These are phyloP conservation scores for Monosporozyma aerobia DNA, from an alignment of 805 yeast genomes.

Conservation along the genomic window DNA sequence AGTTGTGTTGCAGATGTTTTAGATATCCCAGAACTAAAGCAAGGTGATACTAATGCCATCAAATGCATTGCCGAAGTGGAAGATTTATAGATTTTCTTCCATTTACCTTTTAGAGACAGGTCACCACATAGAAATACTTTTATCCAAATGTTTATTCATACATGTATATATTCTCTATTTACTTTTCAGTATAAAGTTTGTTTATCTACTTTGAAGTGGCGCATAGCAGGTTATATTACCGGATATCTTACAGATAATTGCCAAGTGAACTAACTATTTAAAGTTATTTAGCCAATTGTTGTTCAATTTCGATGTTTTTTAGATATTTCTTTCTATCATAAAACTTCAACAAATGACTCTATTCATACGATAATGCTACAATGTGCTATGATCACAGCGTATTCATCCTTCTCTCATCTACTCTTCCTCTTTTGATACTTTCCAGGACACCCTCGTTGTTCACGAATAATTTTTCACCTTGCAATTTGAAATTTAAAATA, in stretches of 20 bases:
- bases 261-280: background rate
- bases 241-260: too few species aligned
- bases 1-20: conserved; percentile 69
- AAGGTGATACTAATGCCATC: conserved; percentile 72
- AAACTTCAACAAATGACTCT: too few species aligned
- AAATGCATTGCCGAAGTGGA: conserved; percentile 33
- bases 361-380: too few species aligned
- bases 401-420: too few species aligned
- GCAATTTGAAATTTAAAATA: background rate
- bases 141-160: background rate
- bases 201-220: background rate
- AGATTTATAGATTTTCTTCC: conserved; percentile 8
- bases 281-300: too few species aligned
- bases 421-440: background rate
- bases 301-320: too few species aligned
- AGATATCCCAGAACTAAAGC: conserved; percentile 47
- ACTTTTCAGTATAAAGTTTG: background rate
- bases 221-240: background rate
- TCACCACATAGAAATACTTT: background rate
- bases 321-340: too few species aligned
- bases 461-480: background rate
- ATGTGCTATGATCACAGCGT: too few species aligned
- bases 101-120: background rate
- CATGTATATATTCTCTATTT: background rate
- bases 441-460: background rate